Conservation (phyloP, 1,284 basidiomycete genomes). For the Phylloboletellus chloephorus region DNA sequence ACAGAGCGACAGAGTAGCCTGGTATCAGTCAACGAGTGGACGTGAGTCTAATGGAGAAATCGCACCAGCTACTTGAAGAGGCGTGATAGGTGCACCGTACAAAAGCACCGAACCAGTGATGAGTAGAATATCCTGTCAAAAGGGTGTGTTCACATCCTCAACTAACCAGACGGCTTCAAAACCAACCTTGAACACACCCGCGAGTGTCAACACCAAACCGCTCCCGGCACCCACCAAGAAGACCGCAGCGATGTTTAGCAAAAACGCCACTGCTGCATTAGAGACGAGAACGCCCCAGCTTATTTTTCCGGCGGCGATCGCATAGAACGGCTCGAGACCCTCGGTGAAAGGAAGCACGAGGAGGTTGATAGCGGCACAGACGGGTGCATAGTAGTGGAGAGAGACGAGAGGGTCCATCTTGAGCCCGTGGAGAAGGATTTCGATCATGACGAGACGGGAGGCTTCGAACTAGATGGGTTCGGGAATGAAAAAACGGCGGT, state of each 20-base stretch:
- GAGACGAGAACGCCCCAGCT: conserved; percentile 76
- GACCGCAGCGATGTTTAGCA: conserved; percentile 90
- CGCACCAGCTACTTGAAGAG: conserved; percentile 81
- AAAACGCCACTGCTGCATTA: conserved; percentile 87
- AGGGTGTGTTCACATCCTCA: not conserved
- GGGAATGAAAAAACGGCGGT: conserved; percentile 9
- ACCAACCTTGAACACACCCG: conserved; percentile 87
- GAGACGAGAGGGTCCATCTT: conserved; percentile 98
- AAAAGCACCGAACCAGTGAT: conserved; percentile 86
- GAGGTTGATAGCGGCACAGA: conserved; percentile 89
- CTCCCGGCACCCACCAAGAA: conserved; percentile 89
- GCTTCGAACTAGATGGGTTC: conserved; percentile 64
- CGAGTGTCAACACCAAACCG: conserved; percentile 87
- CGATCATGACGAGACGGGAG: conserved; percentile 92
- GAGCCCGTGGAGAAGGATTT: conserved; percentile 90
- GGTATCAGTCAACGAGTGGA: conserved; percentile 6
- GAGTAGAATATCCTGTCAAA: conserved; percentile 79
- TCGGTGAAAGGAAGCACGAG: conserved; percentile 83
- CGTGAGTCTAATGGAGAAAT: conserved; percentile 8
- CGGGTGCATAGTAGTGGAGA: conserved; percentile 94
- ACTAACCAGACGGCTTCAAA: not conserved
- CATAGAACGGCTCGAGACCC: conserved; percentile 82
- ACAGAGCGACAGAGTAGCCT: conserved; percentile 81
- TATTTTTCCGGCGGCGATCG: conserved; percentile 36
- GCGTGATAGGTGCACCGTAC: conserved; percentile 75